These are phyloP conservation scores for Penicillium parvum DNA, from an alignment of 495 filamentous ascomycete species.

Conservation along the genomic window DNA sequence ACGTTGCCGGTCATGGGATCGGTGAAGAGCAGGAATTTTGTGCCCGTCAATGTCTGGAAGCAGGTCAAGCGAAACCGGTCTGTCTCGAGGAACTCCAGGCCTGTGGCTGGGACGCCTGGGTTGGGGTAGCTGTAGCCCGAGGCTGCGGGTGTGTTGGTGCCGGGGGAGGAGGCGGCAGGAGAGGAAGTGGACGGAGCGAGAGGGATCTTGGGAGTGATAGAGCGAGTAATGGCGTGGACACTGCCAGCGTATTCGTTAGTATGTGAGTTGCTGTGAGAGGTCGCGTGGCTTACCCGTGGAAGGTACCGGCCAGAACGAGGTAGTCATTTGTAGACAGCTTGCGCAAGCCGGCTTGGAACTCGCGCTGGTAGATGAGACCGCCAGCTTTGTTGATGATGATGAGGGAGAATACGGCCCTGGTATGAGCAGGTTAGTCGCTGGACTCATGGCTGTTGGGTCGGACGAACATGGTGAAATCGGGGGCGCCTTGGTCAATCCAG, in stretches of 20 bases:
- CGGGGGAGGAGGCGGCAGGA: conserved; percentile 22
- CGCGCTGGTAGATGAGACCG: conserved; percentile 90
- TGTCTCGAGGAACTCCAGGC: conserved; percentile 86
- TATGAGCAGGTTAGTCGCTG: conserved; percentile 10
- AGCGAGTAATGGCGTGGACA: conserved; percentile 87
- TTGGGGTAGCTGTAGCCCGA: conserved; percentile 38
- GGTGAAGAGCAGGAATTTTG: conserved; percentile 93
- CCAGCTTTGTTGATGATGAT: conserved; percentile 98
- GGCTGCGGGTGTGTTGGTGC: conserved; percentile 21
- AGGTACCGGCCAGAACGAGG: conserved; percentile 95
- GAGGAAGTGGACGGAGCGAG: conserved; percentile 29
- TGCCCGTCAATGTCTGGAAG: conserved; percentile 90
- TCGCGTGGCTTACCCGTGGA: conserved; percentile 68
- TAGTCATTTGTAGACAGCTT: conserved; percentile 92
- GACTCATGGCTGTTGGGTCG: neutral
- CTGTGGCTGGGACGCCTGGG: conserved; percentile 50
- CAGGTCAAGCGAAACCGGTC: conserved; percentile 90
- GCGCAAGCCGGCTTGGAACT: conserved; percentile 77
- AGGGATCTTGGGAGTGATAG: conserved; percentile 58
- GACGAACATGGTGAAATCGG: conserved; percentile 17
- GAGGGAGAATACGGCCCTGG: conserved; percentile 88
- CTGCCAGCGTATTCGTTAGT: too few relatives aligned
- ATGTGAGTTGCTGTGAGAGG: too few relatives aligned
- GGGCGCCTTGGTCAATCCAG: conserved; percentile 4
- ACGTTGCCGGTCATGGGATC: conserved; percentile 87